These are phyloP conservation scores for Cladosporium oxysporum DNA, from an alignment of 2,329 filamentous ascomycete species.

Conservation along the genomic window DNA sequence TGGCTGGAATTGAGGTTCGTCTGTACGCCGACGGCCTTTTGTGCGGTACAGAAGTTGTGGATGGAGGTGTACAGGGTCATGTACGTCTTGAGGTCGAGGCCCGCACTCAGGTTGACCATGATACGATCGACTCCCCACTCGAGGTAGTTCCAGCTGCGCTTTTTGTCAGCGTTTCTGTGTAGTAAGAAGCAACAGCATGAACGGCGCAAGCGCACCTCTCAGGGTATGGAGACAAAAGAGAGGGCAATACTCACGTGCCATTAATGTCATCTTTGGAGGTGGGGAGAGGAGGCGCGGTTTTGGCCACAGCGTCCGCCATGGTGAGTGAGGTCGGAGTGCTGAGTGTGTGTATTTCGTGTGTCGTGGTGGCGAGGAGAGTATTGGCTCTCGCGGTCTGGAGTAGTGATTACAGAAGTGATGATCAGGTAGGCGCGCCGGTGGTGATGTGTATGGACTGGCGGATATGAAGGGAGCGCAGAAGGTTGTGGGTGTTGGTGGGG, in stretches of 20 bases:
- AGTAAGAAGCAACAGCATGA: background rate
- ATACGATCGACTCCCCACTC: constrained; percentile 87
- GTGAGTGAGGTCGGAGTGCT: background rate
- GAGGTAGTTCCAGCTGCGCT: constrained; percentile 71
- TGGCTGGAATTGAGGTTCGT: constrained; percentile 58
- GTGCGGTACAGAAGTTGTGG: constrained; percentile 98
- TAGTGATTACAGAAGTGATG: constrained; percentile 9
- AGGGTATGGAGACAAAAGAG: background rate
- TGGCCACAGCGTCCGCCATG: constrained; percentile 16
- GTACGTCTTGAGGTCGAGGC: constrained; percentile 94
- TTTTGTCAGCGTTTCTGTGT: constrained; percentile 48
- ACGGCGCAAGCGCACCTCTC: background rate
- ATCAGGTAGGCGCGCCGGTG: background rate
- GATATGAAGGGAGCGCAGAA: background rate
- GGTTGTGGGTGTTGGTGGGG: background rate
- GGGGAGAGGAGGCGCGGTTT: constrained; percentile 34
- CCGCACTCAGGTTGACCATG: constrained; percentile 88
- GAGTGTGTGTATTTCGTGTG: background rate
- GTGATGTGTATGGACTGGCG: background rate
- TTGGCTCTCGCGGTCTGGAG: background rate
- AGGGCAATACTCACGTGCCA: constrained; percentile 33
- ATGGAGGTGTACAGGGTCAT: constrained; percentile 98
- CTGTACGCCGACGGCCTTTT: constrained; percentile 73
- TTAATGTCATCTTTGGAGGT: constrained; percentile 42
- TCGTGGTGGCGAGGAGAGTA: background rate